These are phyloP conservation scores for Panaeolus cyanescens DNA, from an alignment of 768 basidiomycete genomes.

Conservation along the genomic window DNA sequence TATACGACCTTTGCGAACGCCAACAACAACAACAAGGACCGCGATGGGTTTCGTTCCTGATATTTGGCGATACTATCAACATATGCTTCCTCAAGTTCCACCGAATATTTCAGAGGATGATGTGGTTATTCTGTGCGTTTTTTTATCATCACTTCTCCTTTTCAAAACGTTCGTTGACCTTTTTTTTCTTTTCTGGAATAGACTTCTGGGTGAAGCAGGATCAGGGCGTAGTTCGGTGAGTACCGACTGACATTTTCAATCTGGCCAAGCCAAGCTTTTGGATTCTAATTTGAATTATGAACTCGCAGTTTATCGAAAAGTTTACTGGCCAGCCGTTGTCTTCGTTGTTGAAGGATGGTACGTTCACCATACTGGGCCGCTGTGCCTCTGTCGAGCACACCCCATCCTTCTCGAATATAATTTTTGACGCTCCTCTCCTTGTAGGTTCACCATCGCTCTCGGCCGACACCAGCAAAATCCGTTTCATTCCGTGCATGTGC, in stretches of 20 bases:
- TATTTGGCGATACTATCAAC: neutral
- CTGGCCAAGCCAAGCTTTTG: neutral
- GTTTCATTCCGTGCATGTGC: neutral
- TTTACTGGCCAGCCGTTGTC: neutral
- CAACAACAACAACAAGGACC: neutral
- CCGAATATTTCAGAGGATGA: neutral
- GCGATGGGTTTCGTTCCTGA: neutral
- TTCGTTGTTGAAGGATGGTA: neutral
- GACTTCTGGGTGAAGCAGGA: neutral
- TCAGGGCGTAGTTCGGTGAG: neutral
- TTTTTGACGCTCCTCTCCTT: neutral
- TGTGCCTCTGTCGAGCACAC: neutral
- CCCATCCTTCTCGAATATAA: neutral
- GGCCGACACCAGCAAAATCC: neutral
- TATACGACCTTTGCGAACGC: neutral
- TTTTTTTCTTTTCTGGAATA: neutral
- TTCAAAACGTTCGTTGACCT: neutral
- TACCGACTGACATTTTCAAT: neutral
- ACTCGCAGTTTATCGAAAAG: neutral
- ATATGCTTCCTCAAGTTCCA: neutral
- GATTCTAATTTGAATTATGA: neutral
- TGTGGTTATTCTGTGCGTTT: neutral
- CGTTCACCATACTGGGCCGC: neutral
- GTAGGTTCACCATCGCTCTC: neutral
- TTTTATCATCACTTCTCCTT: neutral